These are phyloP conservation scores for Clitoria ternatea DNA, from an alignment of 306 rosid genomes.

Conservation along the genomic window DNA sequence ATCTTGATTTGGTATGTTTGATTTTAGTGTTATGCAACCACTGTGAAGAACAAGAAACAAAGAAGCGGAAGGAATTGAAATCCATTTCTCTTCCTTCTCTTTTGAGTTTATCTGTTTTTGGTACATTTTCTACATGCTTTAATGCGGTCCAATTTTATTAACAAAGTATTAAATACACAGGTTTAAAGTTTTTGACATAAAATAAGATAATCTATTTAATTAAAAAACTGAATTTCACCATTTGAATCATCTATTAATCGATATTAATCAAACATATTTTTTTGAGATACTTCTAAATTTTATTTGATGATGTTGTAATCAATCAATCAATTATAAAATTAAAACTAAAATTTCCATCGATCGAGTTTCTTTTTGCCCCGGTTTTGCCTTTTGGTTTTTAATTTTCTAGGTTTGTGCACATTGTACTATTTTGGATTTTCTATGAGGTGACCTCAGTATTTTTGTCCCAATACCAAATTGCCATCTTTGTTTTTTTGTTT, in stretches of 20 bases:
- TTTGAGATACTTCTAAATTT: too few species aligned
- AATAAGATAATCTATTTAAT: too few species aligned
- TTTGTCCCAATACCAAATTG: constrained; percentile 27
- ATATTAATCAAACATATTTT: too few species aligned
- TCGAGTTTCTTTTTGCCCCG: background rate
- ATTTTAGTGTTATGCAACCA: background rate
- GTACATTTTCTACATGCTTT: background rate
- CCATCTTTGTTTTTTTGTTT: background rate
- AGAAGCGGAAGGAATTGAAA: background rate
- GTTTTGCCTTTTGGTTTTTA: background rate
- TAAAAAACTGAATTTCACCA: background rate
- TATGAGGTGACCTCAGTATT: constrained; percentile 22
- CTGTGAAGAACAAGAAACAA: background rate
- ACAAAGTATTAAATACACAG: background rate
- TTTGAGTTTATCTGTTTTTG: background rate
- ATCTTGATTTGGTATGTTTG: background rate
- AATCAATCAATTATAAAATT: too few species aligned
- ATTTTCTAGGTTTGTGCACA: background rate
- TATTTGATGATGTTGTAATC: too few species aligned
- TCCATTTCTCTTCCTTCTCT: background rate
- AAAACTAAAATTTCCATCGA: too few species aligned
- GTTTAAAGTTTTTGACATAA: background rate
- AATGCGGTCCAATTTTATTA: background rate
- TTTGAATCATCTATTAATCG: too few species aligned
- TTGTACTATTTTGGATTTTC: background rate